Conservation (phyloP, 208 protist genomes). For the Balamuthia mandrillaris region DNA sequence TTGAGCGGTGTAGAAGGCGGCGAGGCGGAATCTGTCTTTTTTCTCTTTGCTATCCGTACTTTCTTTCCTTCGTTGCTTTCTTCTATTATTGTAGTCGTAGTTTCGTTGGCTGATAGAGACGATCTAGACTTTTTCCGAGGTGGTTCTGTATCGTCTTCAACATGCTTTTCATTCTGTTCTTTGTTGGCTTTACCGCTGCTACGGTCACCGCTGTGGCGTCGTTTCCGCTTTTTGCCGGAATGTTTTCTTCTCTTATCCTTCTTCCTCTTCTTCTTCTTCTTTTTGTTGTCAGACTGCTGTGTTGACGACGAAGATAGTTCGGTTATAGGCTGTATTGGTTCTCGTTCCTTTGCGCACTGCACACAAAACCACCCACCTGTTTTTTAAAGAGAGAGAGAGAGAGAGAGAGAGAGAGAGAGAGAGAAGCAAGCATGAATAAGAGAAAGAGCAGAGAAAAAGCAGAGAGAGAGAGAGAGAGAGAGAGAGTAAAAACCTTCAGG, state of each 20-base stretch:
- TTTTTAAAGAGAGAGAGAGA: too few species aligned
- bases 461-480: too few species aligned
- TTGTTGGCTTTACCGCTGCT: background rate
- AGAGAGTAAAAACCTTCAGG: too few species aligned
- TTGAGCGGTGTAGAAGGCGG: background rate
- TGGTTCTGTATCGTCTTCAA: background rate
- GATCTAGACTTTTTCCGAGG: background rate
- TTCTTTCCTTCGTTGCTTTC: background rate
- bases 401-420: too few species aligned
- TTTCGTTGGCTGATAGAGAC: background rate
- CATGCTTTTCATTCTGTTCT: background rate
- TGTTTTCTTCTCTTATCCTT: too few species aligned
- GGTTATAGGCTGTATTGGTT: background rate
- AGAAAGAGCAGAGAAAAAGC: too few species aligned
- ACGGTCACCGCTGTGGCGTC: too few species aligned
- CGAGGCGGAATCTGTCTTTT: background rate
- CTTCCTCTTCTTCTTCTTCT: too few species aligned
- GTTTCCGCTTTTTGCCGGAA: too few species aligned
- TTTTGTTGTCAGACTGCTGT: too few species aligned
- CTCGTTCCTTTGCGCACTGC: slow-evolving; percentile 19
- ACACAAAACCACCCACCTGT: slow-evolving; percentile 8
- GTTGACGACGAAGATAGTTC: too few species aligned
- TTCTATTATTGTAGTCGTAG: background rate
- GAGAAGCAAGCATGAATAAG: too few species aligned
- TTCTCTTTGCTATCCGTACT: background rate